phyloP scores from a whole-genome alignment of 306 rosid species.

The Gleditsia sinensis region DNA sequence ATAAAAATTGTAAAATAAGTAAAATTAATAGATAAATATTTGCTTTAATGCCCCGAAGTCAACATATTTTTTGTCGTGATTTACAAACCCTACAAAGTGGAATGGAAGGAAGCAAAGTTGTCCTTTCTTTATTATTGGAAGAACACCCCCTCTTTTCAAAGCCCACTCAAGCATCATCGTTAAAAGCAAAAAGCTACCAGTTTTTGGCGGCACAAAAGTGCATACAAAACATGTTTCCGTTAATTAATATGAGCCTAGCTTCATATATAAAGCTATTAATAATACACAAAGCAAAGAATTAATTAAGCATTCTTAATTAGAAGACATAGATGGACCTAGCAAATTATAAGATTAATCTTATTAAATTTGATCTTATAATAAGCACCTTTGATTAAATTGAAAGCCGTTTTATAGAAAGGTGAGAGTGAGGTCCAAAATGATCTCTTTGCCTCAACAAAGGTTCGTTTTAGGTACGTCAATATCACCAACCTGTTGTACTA shows the following conservation, averaged over 20 bases:
- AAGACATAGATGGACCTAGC: neutral
- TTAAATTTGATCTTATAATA: neutral
- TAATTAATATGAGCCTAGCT: too few relatives aligned
- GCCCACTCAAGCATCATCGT: neutral
- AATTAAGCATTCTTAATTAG: neutral
- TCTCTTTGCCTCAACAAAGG: neutral
- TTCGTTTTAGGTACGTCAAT: neutral
- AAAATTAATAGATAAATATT: too few relatives aligned
- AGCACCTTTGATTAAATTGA: neutral
- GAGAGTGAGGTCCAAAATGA: too few relatives aligned
- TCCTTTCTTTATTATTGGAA: neutral
- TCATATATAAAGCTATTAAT: too few relatives aligned
- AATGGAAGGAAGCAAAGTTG: neutral
- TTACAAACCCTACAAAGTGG: slow-evolving; percentile 12
- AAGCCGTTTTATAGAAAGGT: neutral
- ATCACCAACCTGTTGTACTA: neutral
- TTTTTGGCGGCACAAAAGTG: neutral
- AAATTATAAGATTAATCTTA: neutral
- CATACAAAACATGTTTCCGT: neutral
- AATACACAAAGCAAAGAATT: too few relatives aligned
- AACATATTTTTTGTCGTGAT: neutral
- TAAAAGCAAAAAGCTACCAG: neutral
- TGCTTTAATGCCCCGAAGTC: too few relatives aligned
- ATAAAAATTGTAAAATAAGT: too few relatives aligned
- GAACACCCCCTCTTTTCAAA: neutral